Evolutionary conservation across 2,329 filamentous ascomycete species (phyloP), one percentile per base, ranked within the genome.

Genomic region (Monosporascus sp.): DNA sequence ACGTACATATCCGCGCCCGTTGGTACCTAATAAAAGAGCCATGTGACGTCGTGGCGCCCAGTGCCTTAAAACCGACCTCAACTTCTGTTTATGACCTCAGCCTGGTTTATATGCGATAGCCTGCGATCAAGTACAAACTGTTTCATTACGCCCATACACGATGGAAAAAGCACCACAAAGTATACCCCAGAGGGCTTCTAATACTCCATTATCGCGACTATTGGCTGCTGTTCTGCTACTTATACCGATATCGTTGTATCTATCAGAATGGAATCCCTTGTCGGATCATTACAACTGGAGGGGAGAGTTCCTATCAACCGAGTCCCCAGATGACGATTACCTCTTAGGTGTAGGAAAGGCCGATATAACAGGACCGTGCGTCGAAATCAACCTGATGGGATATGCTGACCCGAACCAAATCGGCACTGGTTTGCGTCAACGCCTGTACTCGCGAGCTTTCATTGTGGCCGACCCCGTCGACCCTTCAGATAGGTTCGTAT

Each of bases 351-450:
- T 80, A 2, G 80, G 80, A 47, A 82, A 82, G 65, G 79, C 75
- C 6, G 80, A 83, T 59, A 81, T 83, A 60, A 83, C 80, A 0
- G 80, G 66, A 58, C 90, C 91, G 0, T 90, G 95, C 14, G 91
- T 95, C 22, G 90, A 97, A 69, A 82, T 97, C 65, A 91, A 90
- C 63, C 81, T 97, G 67, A 94, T 93, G 79, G 92, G 92, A 56
- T 97, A 97, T 74, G 93, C 93, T 35, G 88, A 92, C 68, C 76
- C 86, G n/a, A 81, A 82, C 43, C 93, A 97, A 72, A 74, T 87
- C 31, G 93, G 93, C 46, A 85, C 85, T 2, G 93, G 93, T 22
- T 75, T 97, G 49, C 85, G 92, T 48, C 93, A 97, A 72, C 83
- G 93, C 48, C 77, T 96, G 17, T 93, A 94, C 71, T 91, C 90